Conservation (phyloP, 352 stramenopile species). For the Pythium plurisporium region DNA sequence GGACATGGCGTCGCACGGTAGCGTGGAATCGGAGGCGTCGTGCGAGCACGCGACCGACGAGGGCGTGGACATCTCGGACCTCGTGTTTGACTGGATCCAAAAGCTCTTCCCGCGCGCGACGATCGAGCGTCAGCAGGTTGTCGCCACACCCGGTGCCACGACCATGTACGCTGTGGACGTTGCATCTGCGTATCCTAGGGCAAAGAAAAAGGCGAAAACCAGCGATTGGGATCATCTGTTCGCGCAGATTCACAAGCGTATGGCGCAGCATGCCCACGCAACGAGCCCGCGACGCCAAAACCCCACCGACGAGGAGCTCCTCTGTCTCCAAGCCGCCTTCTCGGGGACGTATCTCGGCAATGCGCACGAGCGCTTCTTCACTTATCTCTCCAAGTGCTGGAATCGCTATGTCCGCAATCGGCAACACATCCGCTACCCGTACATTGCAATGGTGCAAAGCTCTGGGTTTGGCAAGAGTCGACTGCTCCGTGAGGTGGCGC, state of each 20-base stretch:
- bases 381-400: background rate
- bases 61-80: conserved; percentile 1
- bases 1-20: too few species aligned
- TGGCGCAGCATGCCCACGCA: too few species aligned
- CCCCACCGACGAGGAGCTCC: background rate
- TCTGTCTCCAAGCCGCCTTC: background rate
- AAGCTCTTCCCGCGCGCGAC: background rate
- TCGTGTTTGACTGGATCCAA: conserved; percentile 1
- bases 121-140: background rate
- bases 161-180: too few species aligned
- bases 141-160: too few species aligned
- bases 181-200: background rate
- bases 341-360: background rate
- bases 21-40: too few species aligned
- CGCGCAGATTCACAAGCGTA: background rate
- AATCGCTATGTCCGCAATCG: background rate
- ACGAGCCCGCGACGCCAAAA: background rate
- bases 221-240: background rate
- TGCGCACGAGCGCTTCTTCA: background rate
- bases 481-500: background rate
- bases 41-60: too few species aligned
- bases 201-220: background rate
- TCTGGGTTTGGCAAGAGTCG: conserved; percentile 17
- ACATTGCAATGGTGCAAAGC: conserved; percentile 10
- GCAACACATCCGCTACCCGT: background rate